Percentiles rank a stretch among this genome's conserved stretches.
Evolutionary conservation across 495 filamentous ascomycete genomes (phyloP).

Genomic region (Platismatia glauca): DNA sequence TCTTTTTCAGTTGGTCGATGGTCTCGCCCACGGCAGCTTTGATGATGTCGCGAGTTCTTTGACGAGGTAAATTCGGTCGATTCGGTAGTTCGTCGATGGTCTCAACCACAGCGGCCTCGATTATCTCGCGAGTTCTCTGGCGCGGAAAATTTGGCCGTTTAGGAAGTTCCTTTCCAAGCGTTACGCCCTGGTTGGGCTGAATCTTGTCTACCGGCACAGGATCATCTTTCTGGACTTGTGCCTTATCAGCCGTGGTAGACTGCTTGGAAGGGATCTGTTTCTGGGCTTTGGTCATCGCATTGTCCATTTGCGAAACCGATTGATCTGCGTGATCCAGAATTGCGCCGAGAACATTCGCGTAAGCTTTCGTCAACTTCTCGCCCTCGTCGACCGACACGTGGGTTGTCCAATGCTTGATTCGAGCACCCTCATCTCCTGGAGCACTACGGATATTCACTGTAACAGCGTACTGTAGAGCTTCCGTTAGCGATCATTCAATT

Average conservation of each 20-base stretch:
- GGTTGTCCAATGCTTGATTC: constrained; percentile 43
- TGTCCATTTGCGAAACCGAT: constrained; percentile 13
- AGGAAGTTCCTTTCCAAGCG: background rate
- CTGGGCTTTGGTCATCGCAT: background rate
- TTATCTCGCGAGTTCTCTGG: background rate
- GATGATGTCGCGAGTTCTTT: constrained; percentile 1
- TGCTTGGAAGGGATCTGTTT: background rate
- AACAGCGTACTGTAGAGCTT: constrained; percentile 28
- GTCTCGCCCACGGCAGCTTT: constrained; percentile 4
- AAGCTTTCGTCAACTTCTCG: constrained; percentile 18
- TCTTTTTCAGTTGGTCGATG: constrained; percentile 2
- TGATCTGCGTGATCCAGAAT: constrained; percentile 17
- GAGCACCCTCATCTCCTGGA: constrained; percentile 36
- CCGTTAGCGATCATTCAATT: background rate
- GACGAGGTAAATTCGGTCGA: background rate
- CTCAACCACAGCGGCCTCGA: background rate
- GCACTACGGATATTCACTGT: constrained; percentile 42
- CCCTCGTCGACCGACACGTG: constrained; percentile 37
- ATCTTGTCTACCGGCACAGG: background rate
- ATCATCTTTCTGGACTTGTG: background rate
- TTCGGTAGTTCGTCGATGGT: background rate
- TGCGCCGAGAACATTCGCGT: constrained; percentile 19
- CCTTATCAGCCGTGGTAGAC: background rate
- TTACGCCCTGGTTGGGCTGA: background rate
- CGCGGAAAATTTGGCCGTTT: background rate